Evolutionary conservation across 2,329 filamentous ascomycete species (phyloP), one percentile per base, ranked within the genome.

Genomic region (Stachybotrys elegans): DNA sequence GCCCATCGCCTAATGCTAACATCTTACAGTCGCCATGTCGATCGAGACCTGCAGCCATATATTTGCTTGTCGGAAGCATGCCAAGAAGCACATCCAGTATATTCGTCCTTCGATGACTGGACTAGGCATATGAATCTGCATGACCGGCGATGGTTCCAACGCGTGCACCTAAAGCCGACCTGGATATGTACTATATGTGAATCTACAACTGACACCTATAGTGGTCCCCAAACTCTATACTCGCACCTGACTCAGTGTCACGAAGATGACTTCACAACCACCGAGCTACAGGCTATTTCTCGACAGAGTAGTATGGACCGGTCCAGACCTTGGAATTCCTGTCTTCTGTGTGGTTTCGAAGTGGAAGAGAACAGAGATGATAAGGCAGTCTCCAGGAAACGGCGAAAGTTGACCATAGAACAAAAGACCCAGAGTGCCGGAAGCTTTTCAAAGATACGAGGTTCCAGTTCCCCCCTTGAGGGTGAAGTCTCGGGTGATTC

Each of bases 1-100:
- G 29, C 5, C 14, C 17, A n/a, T 6, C 11, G 17, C 29, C 14
- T n/a, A 16, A 32, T 32, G 5, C 29, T 29, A 29, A 9, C n/a
- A 9, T 29, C n/a, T 29, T 29, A 13, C 22, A 45, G 46, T 32
- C 39, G 31, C 31, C 46, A 48, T 6, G 31, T 43, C 19, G 43
- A 48, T 16, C 46, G 40, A 37, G 46, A 48, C 19, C 46, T 48
- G 5, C 46, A 40, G n/a, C 46, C 46, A 36, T 48, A 43, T n/a
- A n/a, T 48, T 29, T 48, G 46, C 13, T 21, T 48, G 12, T 46
- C 17, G 2, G 43, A 46, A 14, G 20, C 17, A n/a, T 48, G 46
- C 22, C 16, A 6, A 5, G 25, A 45, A 14, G 27, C 14, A 2
- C 39, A 48, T 17, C 22, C 38, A 2, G 21, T n/a, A 2, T 46